Percentiles rank a stretch among this genome's conserved stretches.
Evolutionary conservation across 1,284 basidiomycete genomes (phyloP).

Genomic region (Ceratorhiza oryzae-sativae): DNA sequence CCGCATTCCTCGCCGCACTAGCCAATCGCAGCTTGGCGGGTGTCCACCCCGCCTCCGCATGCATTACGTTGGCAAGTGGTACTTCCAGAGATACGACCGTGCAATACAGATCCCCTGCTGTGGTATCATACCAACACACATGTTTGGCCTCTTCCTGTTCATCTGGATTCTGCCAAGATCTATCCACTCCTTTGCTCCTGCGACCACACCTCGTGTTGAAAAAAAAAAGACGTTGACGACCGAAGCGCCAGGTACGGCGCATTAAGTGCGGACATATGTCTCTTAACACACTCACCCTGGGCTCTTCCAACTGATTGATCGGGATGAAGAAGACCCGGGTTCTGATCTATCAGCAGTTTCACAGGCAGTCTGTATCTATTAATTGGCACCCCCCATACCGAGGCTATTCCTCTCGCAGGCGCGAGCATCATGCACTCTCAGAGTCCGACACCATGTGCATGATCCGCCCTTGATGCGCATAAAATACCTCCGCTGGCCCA

Average conservation of each 20-base stretch:
- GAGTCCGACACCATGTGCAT: not conserved
- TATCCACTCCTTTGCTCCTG: not conserved
- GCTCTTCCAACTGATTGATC: slow-evolving; percentile 11
- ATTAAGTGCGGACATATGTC: not conserved
- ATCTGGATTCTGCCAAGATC: not conserved
- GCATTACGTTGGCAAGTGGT: not conserved
- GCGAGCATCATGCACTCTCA: not conserved
- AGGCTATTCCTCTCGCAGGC: not conserved
- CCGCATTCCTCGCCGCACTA: not conserved
- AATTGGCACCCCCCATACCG: too few species aligned
- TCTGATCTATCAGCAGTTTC: not conserved
- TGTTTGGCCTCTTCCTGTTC: not conserved
- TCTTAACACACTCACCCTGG: not conserved
- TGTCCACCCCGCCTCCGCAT: not conserved
- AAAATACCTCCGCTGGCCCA: not conserved
- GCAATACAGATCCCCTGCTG: not conserved
- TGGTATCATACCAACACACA: not conserved
- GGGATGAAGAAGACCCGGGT: not conserved
- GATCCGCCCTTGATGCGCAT: slow-evolving; percentile 6
- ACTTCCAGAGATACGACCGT: not conserved
- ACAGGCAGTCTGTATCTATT: not conserved
- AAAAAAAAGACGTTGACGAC: not conserved
- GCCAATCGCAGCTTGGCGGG: not conserved
- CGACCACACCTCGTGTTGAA: not conserved
- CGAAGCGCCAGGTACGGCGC: not conserved